These are phyloP conservation scores for Anethum foeniculum DNA, from an alignment of 140 eudicot species.

Conservation along the genomic window DNA sequence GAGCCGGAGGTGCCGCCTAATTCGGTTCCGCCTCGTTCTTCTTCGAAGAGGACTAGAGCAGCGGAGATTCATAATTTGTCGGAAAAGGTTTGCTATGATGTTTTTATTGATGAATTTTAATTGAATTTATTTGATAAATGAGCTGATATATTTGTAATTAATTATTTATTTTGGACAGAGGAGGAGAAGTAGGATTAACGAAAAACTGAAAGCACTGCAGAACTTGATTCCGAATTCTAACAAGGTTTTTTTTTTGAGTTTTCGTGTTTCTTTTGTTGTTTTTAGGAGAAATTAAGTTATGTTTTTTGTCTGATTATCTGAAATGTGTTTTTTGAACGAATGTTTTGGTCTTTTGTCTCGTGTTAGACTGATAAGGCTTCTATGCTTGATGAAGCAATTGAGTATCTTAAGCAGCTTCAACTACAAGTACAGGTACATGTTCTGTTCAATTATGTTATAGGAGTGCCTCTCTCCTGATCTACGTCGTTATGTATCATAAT, in stretches of 20 bases:
- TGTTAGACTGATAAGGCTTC: slow-evolving; percentile 84
- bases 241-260: not conserved
- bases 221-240: slow-evolving; percentile 17
- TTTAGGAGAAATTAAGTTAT: not conserved
- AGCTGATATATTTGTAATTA: slow-evolving; percentile 9
- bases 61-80: slow-evolving; percentile 87
- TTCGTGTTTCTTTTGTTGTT: not conserved
- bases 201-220: slow-evolving; percentile 16
- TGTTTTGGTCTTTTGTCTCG: slow-evolving; percentile 7
- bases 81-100: slow-evolving; percentile 49
- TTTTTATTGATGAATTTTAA: not conserved
- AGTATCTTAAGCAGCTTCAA: slow-evolving; percentile 81
- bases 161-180: slow-evolving; percentile 12
- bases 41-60: slow-evolving; percentile 83
- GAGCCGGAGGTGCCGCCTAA: slow-evolving; percentile 27
- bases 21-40: slow-evolving; percentile 47
- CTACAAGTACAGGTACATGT: slow-evolving; percentile 70
- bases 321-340: not conserved
- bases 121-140: not conserved
- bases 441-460: not conserved
- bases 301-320: not conserved
- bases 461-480: not conserved
- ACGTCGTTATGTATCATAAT: not conserved
- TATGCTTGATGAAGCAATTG: slow-evolving; percentile 95
- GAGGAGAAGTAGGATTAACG: slow-evolving; percentile 17